Evolutionary conservation across 768 basidiomycete genomes (phyloP), one percentile per base, ranked within the genome.

Genomic region (Ramaria rubella): DNA sequence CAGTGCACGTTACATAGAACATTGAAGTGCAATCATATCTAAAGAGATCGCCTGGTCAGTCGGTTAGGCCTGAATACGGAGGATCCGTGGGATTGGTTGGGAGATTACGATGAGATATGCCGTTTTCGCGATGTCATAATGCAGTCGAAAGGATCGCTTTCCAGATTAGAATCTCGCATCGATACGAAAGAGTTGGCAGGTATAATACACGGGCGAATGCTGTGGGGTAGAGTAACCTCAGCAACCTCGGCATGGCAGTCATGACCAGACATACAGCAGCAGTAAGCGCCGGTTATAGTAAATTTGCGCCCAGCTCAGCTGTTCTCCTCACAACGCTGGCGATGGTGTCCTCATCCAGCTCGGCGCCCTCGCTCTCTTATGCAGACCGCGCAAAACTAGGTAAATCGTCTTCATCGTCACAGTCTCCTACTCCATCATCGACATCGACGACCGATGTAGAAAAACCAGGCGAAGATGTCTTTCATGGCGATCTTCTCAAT

Each of bases 331-430:
- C 30, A 69, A 63, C 46, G 63, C 60, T 70, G 33, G 59, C 68
- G 36, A 59, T 61, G 40, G 57, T 67, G 29, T 59, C 68, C 48
- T 57, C 65, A 31, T 34, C 66, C 36, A 62, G 66, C 56, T 70
- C 69, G 51, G 68, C 67, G 42, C 72, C 72, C 60, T 67, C 74
- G 56, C 74, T 82, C 49, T 85, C 83, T 27, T 86, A 85, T 61
- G 80, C 80, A 34, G 75, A 81, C 49, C 75, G 75, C 44, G 79
- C 76, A 58, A 78, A 74, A 69, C 68, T 36, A 57, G 57, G n/a
- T 57, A 50, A 40, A 40, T 60, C 59, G 17, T 29, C 44, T 19
- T 31, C 50, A 21, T 17, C 31, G 27, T 51, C 36, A n/a, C 55
- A 45, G 30, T 49, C 15, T 30, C 46, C 31, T 21, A 27, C 54